phyloP scores from a whole-genome alignment of 2,329 filamentous ascomycete species.

The Colletotrichum australisinense region DNA sequence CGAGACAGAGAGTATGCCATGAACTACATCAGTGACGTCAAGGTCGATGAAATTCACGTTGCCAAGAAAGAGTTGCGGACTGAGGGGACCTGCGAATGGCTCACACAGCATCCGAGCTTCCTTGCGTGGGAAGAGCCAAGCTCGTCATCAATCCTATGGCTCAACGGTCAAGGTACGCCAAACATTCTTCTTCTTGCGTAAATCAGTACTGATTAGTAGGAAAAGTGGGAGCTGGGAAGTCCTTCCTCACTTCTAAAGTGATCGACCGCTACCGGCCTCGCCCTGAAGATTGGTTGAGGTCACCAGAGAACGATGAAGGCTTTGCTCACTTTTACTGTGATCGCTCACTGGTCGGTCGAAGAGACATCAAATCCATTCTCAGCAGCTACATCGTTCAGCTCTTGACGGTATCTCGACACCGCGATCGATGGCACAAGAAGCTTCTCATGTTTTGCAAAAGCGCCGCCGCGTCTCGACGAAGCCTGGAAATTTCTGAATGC shows the following conservation, averaged over 20 bases:
- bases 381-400: not conserved
- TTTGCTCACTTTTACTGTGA: not conserved
- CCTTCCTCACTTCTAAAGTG: rapidly evolving
- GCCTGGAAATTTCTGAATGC: not conserved
- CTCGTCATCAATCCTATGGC: not conserved
- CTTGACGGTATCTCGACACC: rapidly evolving
- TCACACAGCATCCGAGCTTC: not conserved
- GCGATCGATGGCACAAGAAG: not conserved
- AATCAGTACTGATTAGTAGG: rapidly evolving
- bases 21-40: not conserved
- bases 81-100: not conserved
- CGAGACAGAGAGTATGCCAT: not conserved
- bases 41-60: not conserved
- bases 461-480: not conserved
- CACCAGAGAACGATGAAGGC: not conserved
- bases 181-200: rapidly evolving
- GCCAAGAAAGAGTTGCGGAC: not conserved
- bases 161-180: not conserved
- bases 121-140: not conserved
- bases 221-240: not conserved
- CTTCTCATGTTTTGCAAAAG: not conserved
- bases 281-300: rapidly evolving
- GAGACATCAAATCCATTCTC: rapidly evolving
- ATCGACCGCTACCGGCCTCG: not conserved
- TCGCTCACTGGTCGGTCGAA: rapidly evolving